Base-by-base conservation (phyloP, 2,329 filamentous ascomycete species). In the Cadophora sp. region DNA sequence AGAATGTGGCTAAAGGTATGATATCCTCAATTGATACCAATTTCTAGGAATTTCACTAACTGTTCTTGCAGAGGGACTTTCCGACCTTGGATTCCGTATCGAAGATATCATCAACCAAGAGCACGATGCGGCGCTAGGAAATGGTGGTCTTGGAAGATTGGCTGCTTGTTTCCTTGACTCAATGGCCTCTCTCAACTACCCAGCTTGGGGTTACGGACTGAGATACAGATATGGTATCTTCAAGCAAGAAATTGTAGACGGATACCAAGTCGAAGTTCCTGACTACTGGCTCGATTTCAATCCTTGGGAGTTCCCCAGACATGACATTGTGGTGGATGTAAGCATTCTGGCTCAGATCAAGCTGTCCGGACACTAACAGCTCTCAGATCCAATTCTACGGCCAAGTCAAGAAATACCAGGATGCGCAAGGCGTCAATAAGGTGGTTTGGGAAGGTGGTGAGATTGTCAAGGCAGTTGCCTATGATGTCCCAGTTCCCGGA, bases 241-340 rank as follows among this genome's bases (percentile, higher is more conserved):
- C 89, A 98, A 98, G 83, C 96, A 99, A 83, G 96, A 98, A 83
- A 98, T 99, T 75, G 90, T 97, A 68, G 92, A 98, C 76, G 96
- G 96, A 66, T 99, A 97, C 79, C 96, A 99, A 80, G 94, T 99
- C 71, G 96, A 99, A 78, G 92, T 98, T 67, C 96, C 96, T 22
- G 96, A 99, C 79, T 98, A 99, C 82, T 99, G 96, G 96, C 88
- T 99, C 63, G 96, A 98, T 79, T 97, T 98, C 81, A 99, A 99
- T 80, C 96, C 96, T 0, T 99, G 96, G 96, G 96, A 99, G 79
- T 99, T 98, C 76, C 94, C 94, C 50, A 87, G 96, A 72, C 93
- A 97, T 79, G 96, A 99, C 78, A 92, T 99, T 69, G 94, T 91
- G 1, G 94, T 99, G 27, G 93, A 98, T 80, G 87, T 89, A 76